Percentiles rank a stretch among this genome's conserved stretches.
phyloP scores from a whole-genome alignment of 768 basidiomycete species.

The Lanmaoa pseudosensibilis region DNA sequence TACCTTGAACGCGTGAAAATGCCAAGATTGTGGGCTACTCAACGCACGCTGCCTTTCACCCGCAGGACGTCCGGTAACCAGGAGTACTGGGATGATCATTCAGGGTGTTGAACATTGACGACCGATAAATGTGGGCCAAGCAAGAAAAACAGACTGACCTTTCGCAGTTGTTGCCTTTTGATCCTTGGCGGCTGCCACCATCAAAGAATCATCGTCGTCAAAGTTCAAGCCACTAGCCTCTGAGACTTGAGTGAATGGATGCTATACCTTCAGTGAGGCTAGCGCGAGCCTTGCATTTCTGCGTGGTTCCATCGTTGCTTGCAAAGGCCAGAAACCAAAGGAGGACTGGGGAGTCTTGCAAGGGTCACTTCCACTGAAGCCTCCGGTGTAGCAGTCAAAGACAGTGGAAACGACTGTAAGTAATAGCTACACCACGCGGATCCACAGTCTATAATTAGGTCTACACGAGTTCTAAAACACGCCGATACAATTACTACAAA shows the following conservation, averaged over 20 bases:
- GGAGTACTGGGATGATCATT: conserved; percentile 55
- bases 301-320: conserved; percentile 26
- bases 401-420: background rate
- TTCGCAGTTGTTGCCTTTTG: conserved; percentile 53
- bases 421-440: background rate
- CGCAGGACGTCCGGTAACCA: conserved; percentile 90
- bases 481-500: conserved; percentile 1
- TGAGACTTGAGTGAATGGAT: background rate
- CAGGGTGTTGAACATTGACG: background rate
- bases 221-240: background rate
- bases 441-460: background rate
- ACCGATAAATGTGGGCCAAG: background rate
- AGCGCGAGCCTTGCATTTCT: conserved; percentile 15
- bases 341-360: background rate
- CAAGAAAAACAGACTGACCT: conserved; percentile 34
- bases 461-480: conserved; percentile 5
- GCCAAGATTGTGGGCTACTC: background rate
- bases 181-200: conserved; percentile 41
- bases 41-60: conserved; percentile 75
- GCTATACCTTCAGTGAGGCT: conserved; percentile 28
- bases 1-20: conserved; percentile 7
- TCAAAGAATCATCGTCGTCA: background rate
- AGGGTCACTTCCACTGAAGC: conserved; percentile 1
- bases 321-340: background rate
- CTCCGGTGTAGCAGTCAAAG: background rate